phyloP scores from a whole-genome alignment of 257 asterid species.

The Craterostigma plantagineum region DNA sequence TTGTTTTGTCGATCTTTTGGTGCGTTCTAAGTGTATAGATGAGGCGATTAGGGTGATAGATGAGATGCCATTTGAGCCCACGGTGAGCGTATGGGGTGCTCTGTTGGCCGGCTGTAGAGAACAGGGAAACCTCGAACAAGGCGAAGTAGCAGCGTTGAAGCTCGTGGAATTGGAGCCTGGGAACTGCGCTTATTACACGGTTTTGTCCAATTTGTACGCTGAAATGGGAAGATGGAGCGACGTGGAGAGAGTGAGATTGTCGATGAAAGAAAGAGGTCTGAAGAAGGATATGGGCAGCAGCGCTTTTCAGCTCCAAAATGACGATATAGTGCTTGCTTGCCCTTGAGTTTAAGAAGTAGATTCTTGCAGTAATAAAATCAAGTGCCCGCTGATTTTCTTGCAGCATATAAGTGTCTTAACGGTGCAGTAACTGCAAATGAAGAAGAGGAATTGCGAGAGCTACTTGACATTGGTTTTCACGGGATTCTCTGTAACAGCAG shows the following conservation, averaged over 20 bases:
- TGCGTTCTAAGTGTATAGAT: constrained; percentile 25
- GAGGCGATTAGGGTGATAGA: constrained; percentile 20
- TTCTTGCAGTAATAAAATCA: too few species aligned
- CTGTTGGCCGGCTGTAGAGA: constrained; percentile 30
- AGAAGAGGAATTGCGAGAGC: too few species aligned
- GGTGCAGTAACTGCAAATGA: too few species aligned
- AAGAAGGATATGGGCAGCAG: constrained; percentile 38
- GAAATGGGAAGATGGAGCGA: constrained; percentile 26
- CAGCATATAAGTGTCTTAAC: too few species aligned
- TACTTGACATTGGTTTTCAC: too few species aligned
- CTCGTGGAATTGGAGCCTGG: constrained; percentile 13
- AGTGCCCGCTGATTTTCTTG: too few species aligned
- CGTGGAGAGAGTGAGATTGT: constrained; percentile 28
- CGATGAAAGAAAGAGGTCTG: constrained; percentile 25
- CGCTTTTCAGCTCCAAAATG: constrained; percentile 20
- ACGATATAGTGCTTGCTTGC: constrained; percentile 11
- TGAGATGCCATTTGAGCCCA: constrained; percentile 24
- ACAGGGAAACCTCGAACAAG: constrained; percentile 17
- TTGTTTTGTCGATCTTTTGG: constrained; percentile 37
- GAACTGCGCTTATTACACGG: constrained; percentile 23
- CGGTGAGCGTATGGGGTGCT: constrained; percentile 26
- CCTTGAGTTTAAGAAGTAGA: too few species aligned
- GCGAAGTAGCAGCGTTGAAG: constrained; percentile 14
- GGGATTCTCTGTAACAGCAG: too few species aligned
- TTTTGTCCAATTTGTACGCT: constrained; percentile 39